Conservation (phyloP, 2,329 filamentous ascomycete genomes). For the Phaeosphaeria sp. region DNA sequence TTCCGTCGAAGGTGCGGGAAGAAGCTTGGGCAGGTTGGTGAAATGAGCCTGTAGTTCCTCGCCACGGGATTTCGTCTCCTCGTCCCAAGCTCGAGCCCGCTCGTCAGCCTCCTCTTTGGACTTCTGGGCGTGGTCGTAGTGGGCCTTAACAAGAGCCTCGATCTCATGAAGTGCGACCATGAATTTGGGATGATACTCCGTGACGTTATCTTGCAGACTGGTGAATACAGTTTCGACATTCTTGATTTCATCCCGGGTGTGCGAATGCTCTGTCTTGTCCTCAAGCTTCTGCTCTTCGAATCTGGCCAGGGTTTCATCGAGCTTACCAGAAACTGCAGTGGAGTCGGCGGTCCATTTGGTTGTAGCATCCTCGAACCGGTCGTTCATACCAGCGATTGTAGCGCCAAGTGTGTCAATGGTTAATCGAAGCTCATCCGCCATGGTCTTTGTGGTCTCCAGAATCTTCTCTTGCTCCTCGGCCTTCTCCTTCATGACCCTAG, state of each 20-base stretch:
- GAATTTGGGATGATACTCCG: slow-evolving; percentile 87
- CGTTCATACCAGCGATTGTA: slow-evolving; percentile 55
- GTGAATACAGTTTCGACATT: slow-evolving; percentile 76
- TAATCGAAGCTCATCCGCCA: slow-evolving; percentile 85
- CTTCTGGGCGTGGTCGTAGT: slow-evolving; percentile 85
- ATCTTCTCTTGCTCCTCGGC: slow-evolving; percentile 76
- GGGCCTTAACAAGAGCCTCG: slow-evolving; percentile 79
- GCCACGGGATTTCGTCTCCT: slow-evolving; percentile 52
- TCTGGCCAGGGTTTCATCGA: slow-evolving; percentile 78
- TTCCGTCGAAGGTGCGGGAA: slow-evolving; percentile 56
- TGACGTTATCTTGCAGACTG: slow-evolving; percentile 77
- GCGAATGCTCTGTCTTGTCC: slow-evolving; percentile 78
- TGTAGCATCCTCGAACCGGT: slow-evolving; percentile 77
- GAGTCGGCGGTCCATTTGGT: slow-evolving; percentile 89
- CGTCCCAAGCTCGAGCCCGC: slow-evolving; percentile 49
- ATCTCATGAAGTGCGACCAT: slow-evolving; percentile 86
- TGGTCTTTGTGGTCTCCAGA: slow-evolving; percentile 74
- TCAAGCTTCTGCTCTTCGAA: slow-evolving; percentile 79
- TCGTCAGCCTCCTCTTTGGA: slow-evolving; percentile 54
- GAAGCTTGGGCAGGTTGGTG: slow-evolving; percentile 52
- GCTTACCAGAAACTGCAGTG: slow-evolving; percentile 81
- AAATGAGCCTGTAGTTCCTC: slow-evolving; percentile 52
- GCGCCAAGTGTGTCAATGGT: slow-evolving; percentile 85
- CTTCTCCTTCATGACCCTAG: slow-evolving; percentile 75
- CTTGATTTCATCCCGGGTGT: slow-evolving; percentile 80